A percentile compares a stretch with the other conserved stretches of the same genome.
Evolutionary conservation across 164 flowering plant species (phyloP).

Genomic region (Nelumbo lutea): DNA sequence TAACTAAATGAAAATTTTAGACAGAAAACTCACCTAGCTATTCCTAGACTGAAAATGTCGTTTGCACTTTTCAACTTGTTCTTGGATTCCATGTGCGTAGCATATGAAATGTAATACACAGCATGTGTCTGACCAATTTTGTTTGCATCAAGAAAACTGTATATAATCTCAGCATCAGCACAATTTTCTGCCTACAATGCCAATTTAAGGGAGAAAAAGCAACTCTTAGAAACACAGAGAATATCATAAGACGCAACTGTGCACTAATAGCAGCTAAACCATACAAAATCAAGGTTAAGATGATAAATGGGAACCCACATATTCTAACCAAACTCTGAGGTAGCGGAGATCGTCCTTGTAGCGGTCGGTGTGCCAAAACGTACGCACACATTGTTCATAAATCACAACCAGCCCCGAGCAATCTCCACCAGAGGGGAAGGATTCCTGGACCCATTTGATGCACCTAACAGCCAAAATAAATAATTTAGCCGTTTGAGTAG

Average conservation of each 20-base stretch:
- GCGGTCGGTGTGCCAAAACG: conserved; percentile 73
- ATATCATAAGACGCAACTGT: not conserved
- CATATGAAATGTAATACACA: conserved; percentile 61
- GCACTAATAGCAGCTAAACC: not conserved
- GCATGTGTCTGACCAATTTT: conserved; percentile 76
- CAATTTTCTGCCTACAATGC: conserved; percentile 78
- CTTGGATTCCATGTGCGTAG: conserved; percentile 73
- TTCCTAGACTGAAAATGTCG: conserved; percentile 66
- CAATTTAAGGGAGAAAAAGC: conserved; percentile 3
- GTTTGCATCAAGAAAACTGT: conserved; percentile 69
- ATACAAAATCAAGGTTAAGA: not conserved
- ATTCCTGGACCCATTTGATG: conserved; percentile 94
- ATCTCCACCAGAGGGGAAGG: conserved; percentile 90
- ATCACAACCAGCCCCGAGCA: conserved; percentile 74
- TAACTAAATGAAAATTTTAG: not conserved
- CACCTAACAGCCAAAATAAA: conserved; percentile 42
- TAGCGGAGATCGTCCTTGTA: conserved; percentile 89
- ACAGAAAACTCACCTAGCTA: conserved; percentile 48
- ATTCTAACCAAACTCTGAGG: conserved; percentile 93
- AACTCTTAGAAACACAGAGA: not conserved
- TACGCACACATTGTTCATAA: conserved; percentile 88
- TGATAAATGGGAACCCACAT: conserved; percentile 41
- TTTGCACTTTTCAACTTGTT: conserved; percentile 61
- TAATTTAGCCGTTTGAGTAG: too few species aligned
- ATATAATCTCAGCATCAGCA: conserved; percentile 79